Evolutionary conservation across 202 grass and related monocot species (phyloP), one percentile per base, ranked within the genome.

Genomic region (Thinopyrum obtusiflorum): DNA sequence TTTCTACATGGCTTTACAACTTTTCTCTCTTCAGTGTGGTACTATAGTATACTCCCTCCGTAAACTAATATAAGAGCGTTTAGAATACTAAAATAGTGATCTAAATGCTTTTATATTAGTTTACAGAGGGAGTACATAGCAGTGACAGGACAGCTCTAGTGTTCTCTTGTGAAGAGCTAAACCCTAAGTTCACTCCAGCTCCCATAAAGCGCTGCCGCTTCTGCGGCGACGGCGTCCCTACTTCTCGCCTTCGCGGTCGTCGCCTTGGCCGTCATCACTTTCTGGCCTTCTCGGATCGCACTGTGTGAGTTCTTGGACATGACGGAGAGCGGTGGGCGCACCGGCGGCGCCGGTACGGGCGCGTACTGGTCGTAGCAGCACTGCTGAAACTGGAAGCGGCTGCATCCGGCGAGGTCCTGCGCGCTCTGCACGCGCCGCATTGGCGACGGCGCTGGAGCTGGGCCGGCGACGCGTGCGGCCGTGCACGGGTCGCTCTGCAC

Each of bases 351-450:
- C 9, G 35, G 39, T 29, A 18, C 5, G 11, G 57, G 40, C 17
- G 35, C 17, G 35, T 6, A 57, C 0, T 6, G 4, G 11, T 79
- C 32, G 33, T 57, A 1, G 72, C 24, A 65, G 24, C 49, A 63
- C 24, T 40, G 9, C 8, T 17, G 25, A 25, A 6, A 20, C 8
- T 17, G 18, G 33, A 6, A 25, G 35, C 14, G 27, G 61, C 4
- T 4, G 13, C 14, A 28, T 7, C 47, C 57, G 4, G 83, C 79
- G 65, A 90, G 27, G 32, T 79, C 20, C 20, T 47, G 88, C 79
- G 65, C 73, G 88, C 88, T 90, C 28, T 83, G 35, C n/a, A 87
- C 47, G 26, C 80, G 73, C 20, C 73, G 65, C 65, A 82, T 27
- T 65, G 83, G 55, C 15, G 57, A n/a, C n/a, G 6, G 67, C 2